Conservation (phyloP, 139 green algal species). For the Coelastrella sp. region DNA sequence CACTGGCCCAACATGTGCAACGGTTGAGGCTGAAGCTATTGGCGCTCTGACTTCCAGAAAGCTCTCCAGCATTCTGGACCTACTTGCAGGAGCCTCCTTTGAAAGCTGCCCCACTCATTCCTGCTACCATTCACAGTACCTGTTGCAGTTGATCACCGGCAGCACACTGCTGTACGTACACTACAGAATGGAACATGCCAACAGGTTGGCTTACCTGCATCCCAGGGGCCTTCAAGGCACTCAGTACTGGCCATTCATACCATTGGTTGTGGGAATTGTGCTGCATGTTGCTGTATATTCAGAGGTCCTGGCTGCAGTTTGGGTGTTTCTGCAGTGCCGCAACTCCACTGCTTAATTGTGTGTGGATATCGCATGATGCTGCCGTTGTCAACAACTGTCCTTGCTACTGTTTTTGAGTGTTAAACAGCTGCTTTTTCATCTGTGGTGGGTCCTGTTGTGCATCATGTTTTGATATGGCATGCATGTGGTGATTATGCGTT, state of each 20-base stretch:
- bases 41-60: background rate
- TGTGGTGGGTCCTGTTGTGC: too few relatives aligned
- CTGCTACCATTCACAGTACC: background rate
- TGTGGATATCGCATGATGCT: background rate
- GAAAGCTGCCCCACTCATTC: background rate
- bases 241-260: constrained; percentile 4
- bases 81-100: background rate
- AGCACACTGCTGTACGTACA: constrained; percentile 7
- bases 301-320: background rate
- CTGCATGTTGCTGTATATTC: constrained; percentile 7
- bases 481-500: too few relatives aligned
- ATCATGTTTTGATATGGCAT: too few relatives aligned
- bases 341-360: background rate
- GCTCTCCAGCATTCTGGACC: background rate
- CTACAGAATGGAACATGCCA: constrained; percentile 18
- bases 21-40: background rate
- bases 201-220: constrained; percentile 7
- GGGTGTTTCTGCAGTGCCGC: constrained; percentile 17
- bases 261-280: background rate
- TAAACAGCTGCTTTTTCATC: background rate
- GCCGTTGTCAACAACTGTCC: background rate
- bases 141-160: constrained; percentile 22
- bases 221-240: background rate
- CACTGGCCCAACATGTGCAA: background rate
- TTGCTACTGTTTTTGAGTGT: background rate